A percentile compares a stretch with the other conserved stretches of the same genome.
Conservation (phyloP, 2,329 filamentous ascomycete genomes). For the Trichoderma koningiopsis region DNA sequence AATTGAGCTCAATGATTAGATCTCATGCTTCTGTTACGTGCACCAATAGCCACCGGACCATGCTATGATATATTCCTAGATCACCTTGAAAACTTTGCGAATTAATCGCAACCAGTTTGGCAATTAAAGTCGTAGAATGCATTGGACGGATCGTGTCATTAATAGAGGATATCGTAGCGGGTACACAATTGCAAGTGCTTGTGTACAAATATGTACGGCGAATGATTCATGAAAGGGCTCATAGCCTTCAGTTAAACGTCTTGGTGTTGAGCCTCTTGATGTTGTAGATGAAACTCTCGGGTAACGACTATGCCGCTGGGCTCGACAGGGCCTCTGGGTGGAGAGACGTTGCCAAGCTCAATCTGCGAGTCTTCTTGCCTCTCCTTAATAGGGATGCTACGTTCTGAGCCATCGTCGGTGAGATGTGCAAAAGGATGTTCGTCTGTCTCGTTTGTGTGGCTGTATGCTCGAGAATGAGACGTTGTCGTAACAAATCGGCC, state of each 20-base stretch:
- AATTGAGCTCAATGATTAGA: not conserved
- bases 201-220: not conserved
- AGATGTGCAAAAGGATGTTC: conserved; percentile 25
- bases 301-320: conserved; percentile 25
- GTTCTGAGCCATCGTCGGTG: conserved; percentile 21
- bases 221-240: not conserved
- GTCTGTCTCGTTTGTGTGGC: conserved; percentile 14
- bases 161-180: not conserved
- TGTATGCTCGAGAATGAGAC: conserved; percentile 21
- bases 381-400: conserved; percentile 2
- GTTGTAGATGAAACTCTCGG: conserved; percentile 21
- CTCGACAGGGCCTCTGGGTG: not conserved
- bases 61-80: not conserved
- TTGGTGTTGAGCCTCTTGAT: conserved; percentile 16
- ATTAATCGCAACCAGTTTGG: not conserved
- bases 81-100: not conserved
- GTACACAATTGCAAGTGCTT: not conserved
- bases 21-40: not conserved
- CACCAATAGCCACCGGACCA: not conserved
- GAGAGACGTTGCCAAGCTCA: conserved; percentile 15
- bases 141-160: not conserved
- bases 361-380: not conserved
- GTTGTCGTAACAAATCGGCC: conserved; percentile 10
- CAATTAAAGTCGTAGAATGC: not conserved
- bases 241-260: not conserved